Conservation (phyloP, 2,329 filamentous ascomycete genomes). For the Scedosporium aurantiacum region DNA sequence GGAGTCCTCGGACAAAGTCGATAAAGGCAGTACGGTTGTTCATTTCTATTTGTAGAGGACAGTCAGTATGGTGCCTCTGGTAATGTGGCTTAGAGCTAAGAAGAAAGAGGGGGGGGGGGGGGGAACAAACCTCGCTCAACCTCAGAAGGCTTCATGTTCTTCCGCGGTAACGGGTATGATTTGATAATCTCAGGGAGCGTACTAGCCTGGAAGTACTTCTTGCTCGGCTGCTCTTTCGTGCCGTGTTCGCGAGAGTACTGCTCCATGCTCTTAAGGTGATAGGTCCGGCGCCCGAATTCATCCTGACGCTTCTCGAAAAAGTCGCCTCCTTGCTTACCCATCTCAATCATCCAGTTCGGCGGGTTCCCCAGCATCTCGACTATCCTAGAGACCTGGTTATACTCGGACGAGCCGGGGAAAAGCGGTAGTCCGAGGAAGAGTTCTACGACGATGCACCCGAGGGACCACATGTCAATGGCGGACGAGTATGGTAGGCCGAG, state of each 20-base stretch:
- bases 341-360: constrained; percentile 98
- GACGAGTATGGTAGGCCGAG: constrained; percentile 95
- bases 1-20: constrained; percentile 86
- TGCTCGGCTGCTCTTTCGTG: constrained; percentile 97
- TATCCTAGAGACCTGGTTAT: constrained; percentile 95
- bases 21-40: constrained; percentile 96
- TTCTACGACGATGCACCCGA: constrained; percentile 96
- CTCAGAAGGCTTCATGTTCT: constrained; percentile 98
- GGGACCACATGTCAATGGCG: constrained; percentile 98
- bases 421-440: constrained; percentile 83
- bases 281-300: constrained; percentile 83
- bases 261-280: constrained; percentile 93
- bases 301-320: constrained; percentile 86
- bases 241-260: constrained; percentile 93
- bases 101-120: too few species aligned
- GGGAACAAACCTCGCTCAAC: constrained; percentile 73
- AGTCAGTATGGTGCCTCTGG: background rate
- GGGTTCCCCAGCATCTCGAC: constrained; percentile 97
- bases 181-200: constrained; percentile 95
- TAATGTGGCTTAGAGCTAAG: background rate
- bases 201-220: constrained; percentile 96
- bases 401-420: constrained; percentile 95
- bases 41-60: constrained; percentile 58
- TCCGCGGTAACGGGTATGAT: constrained; percentile 93
- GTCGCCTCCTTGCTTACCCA: constrained; percentile 93